Evolutionary conservation across 2,329 filamentous ascomycete species (phyloP), one percentile per base, ranked within the genome.

Genomic region (Colletotrichum orchidophilum): DNA sequence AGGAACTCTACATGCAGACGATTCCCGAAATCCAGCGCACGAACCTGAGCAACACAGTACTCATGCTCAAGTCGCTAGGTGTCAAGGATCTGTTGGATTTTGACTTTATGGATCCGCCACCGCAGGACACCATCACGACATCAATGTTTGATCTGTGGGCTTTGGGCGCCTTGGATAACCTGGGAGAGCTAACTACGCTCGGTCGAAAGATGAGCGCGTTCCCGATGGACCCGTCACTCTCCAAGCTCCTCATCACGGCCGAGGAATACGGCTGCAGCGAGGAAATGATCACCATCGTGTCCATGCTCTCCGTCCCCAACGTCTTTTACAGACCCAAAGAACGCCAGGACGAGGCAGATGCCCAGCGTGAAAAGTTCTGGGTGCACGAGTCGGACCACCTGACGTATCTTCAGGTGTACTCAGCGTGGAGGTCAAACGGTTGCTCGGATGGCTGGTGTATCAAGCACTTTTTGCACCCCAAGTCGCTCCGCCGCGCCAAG

Each of bases 81-180:
- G 96, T 99, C 21, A 96, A 94, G 78, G 95, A 99, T 75, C 86
- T 99, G 11, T 84, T 99, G 1, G 96, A 99, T 80, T 99, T 99
- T 78, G 95, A 98, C 80, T 99, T 99, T 77, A 98, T 99, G 96
- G 96, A 99, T 75, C 96, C 96, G 1, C 96, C 96, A 7, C 96
- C 96, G 0, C 96, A 99, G 82, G 97, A 99, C 77, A 98, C 95
- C 0, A 98, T 99, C 75, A 96, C 94, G 0, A 99, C 96, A 0
- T 98, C 95, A 3, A 91, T 99, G 42, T 99, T 98, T 82, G 96
- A 99, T 77, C 89, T 99, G 0, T 99, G 96, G 96, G 95, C 96
- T 0, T 87, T 99, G 0, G 96, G 96, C 1, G 96, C 96, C 0
- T 83, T 99, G 13, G 94, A 98, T 79, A 98, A 99, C 76, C 88